These are phyloP conservation scores for Coprinopsis strossmayeri DNA, from an alignment of 768 basidiomycete species.

Conservation along the genomic window DNA sequence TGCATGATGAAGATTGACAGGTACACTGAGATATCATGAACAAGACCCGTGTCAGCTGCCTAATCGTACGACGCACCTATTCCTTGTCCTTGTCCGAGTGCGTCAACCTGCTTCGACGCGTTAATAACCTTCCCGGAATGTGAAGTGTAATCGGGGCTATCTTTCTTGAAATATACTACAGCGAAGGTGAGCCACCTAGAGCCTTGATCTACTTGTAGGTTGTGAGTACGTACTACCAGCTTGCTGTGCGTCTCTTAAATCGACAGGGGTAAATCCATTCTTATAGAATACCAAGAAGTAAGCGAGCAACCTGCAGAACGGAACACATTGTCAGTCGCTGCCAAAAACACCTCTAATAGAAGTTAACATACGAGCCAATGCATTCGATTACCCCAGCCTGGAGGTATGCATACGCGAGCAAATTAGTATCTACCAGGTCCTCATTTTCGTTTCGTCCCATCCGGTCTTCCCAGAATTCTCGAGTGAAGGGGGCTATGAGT, in stretches of 20 bases:
- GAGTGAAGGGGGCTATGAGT: conserved; percentile 47
- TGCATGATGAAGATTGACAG: conserved; percentile 63
- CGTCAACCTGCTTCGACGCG: conserved; percentile 47
- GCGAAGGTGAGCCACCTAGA: background rate
- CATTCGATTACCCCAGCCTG: conserved; percentile 61
- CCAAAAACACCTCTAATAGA: background rate
- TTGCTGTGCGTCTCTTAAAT: conserved; percentile 46
- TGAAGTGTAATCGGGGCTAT: conserved; percentile 51
- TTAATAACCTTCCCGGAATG: conserved; percentile 38
- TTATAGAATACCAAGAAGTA: conserved; percentile 66
- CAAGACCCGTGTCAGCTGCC: no score
- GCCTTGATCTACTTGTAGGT: background rate
- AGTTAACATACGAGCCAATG: conserved; percentile 39
- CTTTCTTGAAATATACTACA: conserved; percentile 39
- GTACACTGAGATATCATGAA: no score
- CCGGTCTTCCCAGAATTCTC: conserved; percentile 51
- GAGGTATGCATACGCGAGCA: conserved; percentile 62
- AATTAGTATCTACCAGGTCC: conserved; percentile 51
- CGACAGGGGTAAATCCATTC: conserved; percentile 53
- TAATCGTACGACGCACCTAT: conserved; percentile 47
- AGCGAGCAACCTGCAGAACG: conserved; percentile 42
- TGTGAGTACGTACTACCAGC: conserved; percentile 23
- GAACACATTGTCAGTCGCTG: background rate
- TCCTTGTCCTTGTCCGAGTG: conserved; percentile 54
- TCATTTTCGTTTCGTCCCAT: conserved; percentile 50